Evolutionary conservation across 148 eudicot species (phyloP).

Genomic region (Silene conica): DNA sequence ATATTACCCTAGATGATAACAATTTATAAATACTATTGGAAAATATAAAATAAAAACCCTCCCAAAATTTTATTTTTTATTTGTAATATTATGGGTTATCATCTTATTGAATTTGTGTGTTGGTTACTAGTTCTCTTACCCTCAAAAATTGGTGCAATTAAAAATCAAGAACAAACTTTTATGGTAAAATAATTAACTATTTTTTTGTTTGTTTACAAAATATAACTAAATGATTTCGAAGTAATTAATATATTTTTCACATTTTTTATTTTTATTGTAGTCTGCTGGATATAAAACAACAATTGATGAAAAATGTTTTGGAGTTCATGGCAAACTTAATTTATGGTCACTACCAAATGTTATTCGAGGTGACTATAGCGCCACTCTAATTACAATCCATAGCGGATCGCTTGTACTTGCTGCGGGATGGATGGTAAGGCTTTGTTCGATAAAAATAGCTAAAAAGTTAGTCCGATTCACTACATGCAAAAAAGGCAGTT

Average conservation of each 20-base stretch:
- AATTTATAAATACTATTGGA: no score
- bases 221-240: no score
- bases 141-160: background rate
- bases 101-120: background rate
- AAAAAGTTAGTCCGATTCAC: no score
- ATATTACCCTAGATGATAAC: background rate
- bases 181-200: background rate
- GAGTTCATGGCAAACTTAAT: background rate
- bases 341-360: background rate
- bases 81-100: background rate
- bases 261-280: background rate
- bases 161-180: background rate
- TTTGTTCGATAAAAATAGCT: no score
- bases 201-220: no score
- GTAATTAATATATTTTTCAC: background rate
- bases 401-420: background rate
- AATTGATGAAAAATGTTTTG: background rate
- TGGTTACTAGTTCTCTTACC: background rate
- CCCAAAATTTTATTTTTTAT: background rate
- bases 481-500: no score
- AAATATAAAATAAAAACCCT: background rate
- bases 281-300: background rate
- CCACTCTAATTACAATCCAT: background rate
- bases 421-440: background rate
- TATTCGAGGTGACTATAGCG: background rate